These are phyloP conservation scores for Penicillium sp. DNA, from an alignment of 2,329 filamentous ascomycete genomes.

Conservation along the genomic window DNA sequence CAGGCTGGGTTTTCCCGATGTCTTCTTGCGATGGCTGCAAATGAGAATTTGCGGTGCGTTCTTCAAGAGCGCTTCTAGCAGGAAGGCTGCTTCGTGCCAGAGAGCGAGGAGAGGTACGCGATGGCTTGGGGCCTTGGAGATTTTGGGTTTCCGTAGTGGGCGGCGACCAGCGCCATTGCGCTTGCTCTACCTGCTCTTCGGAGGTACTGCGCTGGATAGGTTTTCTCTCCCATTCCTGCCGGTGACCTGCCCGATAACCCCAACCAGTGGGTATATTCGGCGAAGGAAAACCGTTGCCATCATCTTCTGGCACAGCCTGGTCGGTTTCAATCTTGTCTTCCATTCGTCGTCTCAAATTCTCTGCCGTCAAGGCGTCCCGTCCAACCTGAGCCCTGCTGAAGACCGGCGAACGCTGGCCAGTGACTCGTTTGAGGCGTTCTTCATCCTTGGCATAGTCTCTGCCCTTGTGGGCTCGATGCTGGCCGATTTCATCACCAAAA, in stretches of 20 bases:
- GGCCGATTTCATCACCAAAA: conserved; percentile 36
- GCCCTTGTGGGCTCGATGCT: conserved; percentile 35
- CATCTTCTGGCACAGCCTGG: conserved; percentile 18
- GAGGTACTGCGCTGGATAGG: conserved; percentile 26
- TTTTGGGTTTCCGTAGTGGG: conserved; percentile 28
- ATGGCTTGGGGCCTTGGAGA: conserved; percentile 28
- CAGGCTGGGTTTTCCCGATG: conserved; percentile 10
- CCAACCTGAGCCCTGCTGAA: conserved; percentile 42
- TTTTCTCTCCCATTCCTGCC: conserved; percentile 38
- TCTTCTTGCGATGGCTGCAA: conserved; percentile 10
- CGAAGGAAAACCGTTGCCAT: conserved; percentile 30
- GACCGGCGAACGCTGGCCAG: conserved; percentile 40
- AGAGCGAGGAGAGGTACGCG: conserved; percentile 35
- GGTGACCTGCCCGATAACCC: conserved; percentile 35
- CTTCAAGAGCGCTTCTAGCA: conserved; percentile 20
- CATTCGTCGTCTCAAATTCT: conserved; percentile 40
- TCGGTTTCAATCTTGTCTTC: conserved; percentile 23
- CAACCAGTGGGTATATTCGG: conserved; percentile 41
- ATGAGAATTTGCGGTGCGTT: conserved; percentile 24
- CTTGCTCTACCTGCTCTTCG: conserved; percentile 16
- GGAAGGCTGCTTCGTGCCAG: conserved; percentile 27
- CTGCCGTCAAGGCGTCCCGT: conserved; percentile 33
- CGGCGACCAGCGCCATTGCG: conserved; percentile 12
- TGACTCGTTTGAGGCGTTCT: conserved; percentile 40
- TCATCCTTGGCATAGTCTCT: conserved; percentile 41